Conservation (phyloP, 2,329 filamentous ascomycete genomes). For the Neonectria magnoliae region DNA sequence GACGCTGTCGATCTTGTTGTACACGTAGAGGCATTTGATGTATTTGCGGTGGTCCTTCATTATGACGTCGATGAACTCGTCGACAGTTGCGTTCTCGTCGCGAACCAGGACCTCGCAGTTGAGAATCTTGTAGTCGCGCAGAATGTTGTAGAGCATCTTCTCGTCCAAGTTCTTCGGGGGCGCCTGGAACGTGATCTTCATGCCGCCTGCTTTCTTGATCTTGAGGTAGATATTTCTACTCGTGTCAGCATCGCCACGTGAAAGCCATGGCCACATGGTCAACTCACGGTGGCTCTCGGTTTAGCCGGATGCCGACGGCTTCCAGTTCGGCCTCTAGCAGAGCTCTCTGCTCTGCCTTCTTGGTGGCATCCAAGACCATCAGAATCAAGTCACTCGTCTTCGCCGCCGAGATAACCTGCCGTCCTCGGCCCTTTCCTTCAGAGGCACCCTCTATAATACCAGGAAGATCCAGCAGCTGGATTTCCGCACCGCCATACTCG, state of each 20-base stretch:
- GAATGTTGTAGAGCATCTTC: conserved; percentile 97
- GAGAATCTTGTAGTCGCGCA: conserved; percentile 98
- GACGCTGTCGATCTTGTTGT: conserved; percentile 99
- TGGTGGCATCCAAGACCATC: conserved; percentile 97
- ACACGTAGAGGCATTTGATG: conserved; percentile 94
- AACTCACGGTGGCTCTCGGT: conserved; percentile 85
- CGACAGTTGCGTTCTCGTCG: conserved; percentile 94
- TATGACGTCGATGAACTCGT: conserved; percentile 99
- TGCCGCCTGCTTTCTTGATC: conserved; percentile 91
- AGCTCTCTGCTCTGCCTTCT: conserved; percentile 91
- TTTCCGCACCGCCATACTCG: conserved; percentile 97
- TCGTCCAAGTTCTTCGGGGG: conserved; percentile 94
- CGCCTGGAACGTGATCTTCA: conserved; percentile 96
- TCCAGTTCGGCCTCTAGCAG: conserved; percentile 92
- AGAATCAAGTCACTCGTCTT: conserved; percentile 98
- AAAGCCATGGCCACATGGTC: background rate
- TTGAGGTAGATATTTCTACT: conserved; percentile 95
- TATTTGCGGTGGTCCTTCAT: conserved; percentile 99
- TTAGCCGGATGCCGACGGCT: conserved; percentile 92
- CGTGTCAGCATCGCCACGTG: conserved; percentile 24
- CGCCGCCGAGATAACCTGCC: conserved; percentile 96
- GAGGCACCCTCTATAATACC: conserved; percentile 98
- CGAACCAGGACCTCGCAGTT: conserved; percentile 96
- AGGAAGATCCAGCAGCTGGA: conserved; percentile 95
- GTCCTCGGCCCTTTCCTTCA: conserved; percentile 93